Evolutionary conservation across 1,284 basidiomycete species (phyloP).

Genomic region (Anthracocystis setariae): DNA sequence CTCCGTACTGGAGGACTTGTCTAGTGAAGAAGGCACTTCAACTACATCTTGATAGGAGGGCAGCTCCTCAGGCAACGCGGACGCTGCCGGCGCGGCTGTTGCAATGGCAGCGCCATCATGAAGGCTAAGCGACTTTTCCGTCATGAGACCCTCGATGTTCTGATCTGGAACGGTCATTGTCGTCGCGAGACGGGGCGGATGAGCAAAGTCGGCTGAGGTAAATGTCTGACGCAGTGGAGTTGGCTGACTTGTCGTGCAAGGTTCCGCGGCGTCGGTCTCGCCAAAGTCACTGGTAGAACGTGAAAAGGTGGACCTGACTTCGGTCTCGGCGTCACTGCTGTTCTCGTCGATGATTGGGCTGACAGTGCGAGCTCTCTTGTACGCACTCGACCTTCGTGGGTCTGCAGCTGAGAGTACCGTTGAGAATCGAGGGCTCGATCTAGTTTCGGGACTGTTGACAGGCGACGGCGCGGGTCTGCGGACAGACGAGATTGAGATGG

Average conservation of each 20-base stretch:
- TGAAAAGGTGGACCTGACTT: constrained; percentile 24
- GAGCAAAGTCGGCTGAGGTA: constrained; percentile 24
- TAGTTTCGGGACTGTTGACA: constrained; percentile 24
- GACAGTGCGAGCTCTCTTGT: constrained; percentile 45
- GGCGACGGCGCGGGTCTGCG: constrained; percentile 33
- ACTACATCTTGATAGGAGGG: constrained; percentile 36
- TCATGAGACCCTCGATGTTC: constrained; percentile 49
- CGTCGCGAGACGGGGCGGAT: neutral
- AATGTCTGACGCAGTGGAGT: constrained; percentile 41
- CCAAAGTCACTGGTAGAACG: constrained; percentile 39
- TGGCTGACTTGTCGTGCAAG: constrained; percentile 11
- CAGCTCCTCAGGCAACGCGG: constrained; percentile 19
- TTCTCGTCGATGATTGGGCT: constrained; percentile 52
- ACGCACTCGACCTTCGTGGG: constrained; percentile 14
- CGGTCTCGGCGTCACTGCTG: constrained; percentile 45
- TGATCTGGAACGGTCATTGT: constrained; percentile 31
- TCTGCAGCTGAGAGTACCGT: constrained; percentile 9
- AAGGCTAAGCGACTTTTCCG: constrained; percentile 41
- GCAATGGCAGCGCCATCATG: constrained; percentile 22
- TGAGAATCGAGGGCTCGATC: constrained; percentile 17
- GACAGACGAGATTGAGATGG: neutral
- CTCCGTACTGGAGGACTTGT: neutral
- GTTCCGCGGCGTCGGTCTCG: constrained; percentile 22
- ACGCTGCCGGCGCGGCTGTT: neutral
- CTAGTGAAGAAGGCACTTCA: neutral